Conservation (phyloP, 768 basidiomycete genomes). For the Ramaria rubella region DNA sequence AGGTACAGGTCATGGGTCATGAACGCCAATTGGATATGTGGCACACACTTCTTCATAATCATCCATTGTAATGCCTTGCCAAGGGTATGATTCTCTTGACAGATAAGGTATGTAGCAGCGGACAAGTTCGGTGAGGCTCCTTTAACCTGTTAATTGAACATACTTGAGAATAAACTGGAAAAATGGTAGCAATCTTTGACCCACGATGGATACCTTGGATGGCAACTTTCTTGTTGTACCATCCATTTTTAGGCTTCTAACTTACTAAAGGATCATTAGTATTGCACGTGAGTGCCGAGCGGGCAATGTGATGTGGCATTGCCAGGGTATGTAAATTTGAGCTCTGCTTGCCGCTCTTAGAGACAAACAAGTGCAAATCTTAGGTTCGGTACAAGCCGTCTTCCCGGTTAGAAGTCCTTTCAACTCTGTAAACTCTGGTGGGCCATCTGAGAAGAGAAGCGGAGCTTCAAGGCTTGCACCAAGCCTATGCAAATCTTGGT, state of each 20-base stretch:
- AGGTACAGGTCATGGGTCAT: neutral
- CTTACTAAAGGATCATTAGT: neutral
- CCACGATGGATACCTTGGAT: conserved; percentile 12
- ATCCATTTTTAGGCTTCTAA: neutral
- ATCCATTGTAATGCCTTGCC: conserved; percentile 96
- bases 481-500: no score
- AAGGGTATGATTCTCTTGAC: conserved; percentile 92
- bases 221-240: neutral
- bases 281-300: neutral
- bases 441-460: no score
- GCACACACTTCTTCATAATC: conserved; percentile 93
- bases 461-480: no score
- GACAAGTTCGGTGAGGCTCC: conserved; percentile 78
- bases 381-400: no score
- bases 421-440: no score
- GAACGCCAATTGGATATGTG: conserved; percentile 3
- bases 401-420: no score
- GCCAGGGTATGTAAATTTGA: neutral
- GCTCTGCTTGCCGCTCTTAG: no score
- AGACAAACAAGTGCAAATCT: no score
- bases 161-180: neutral
- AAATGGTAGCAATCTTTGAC: neutral
- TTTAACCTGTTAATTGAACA: conserved; percentile 53
- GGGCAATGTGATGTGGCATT: neutral
- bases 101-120: conserved; percentile 85